Evolutionary conservation across 1,284 basidiomycete species (phyloP), one percentile per base, ranked within the genome.

Genomic region (Peniophora sp.): DNA sequence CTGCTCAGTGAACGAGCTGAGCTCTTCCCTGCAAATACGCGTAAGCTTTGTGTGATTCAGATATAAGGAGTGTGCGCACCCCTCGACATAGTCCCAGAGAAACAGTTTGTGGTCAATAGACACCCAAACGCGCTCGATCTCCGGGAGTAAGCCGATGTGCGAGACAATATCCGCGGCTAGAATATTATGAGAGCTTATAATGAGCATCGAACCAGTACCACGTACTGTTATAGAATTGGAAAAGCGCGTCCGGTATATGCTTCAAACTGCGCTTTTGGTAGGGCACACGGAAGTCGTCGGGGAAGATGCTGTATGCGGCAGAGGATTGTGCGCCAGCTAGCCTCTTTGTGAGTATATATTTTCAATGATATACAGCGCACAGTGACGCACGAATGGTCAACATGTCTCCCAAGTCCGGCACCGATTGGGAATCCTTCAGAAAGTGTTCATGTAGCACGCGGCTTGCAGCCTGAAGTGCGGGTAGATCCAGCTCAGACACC

Each of bases 11-110:
- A 92, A 97, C 22, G 92, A 91, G 60, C 81, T 85, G 59, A 94
- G 83, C 63, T 92, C 89, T 65, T 89, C 81, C n/a, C n/a, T n/a
- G n/a, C n/a, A n/a, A n/a, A n/a, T n/a, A n/a, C n/a, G n/a, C n/a
- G n/a, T n/a, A n/a, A n/a, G 19, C 89, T 90, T 58, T 32, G 55
- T 50, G 41, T 34, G 27, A 12, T 12, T 32, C 27, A 50, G 22
- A 36, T 20, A 19, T 20, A 25, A 53, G 47, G 46, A 16, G 39
- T 25, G 39, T 9, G 19, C 2, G n/a, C 19, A 92, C 86, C 91
- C 91, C 62, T 97, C 91, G 48, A 85, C 73, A 67, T 98, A 99
- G 68, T 98, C 92, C 97, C 97, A 99, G 24, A 99, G 73, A 63
- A 97, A 93, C 39, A 99, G 75, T 61, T 92, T 90, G 66, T 96